Evolutionary conservation across 345 rosid species (phyloP), one percentile per base, ranked within the genome.

Genomic region (Lumnitzera racemosa): DNA sequence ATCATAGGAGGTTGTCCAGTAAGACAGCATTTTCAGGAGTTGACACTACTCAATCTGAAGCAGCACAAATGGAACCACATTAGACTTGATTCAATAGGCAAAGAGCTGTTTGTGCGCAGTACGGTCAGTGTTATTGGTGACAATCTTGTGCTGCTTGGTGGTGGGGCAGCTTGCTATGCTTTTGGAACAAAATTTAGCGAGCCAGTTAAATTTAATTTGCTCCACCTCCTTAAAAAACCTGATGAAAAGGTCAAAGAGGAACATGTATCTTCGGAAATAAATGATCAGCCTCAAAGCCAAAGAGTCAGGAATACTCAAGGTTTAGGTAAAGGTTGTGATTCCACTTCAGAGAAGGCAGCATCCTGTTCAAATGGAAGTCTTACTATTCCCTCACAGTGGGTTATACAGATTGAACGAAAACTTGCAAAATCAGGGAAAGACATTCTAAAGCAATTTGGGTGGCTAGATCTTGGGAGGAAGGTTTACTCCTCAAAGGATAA

Each of bases 101-200:
- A 74, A 70, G 90, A 85, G 48, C 65, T 92, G 58, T 77, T 89
- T 66, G 96, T 89, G 41, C 91, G 98, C 43, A 67, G 77, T 77
- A 81, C 96, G 24, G 76, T 83, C 69, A 87, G 69, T 56, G 76
- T 92, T 72, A 71, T 87, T 59, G 83, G 82, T 15, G 84, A 87
- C 76, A 80, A 85, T 75, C 94, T 89, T 65, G 67, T 87, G 4
- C 53, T 83, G 72, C 71, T 92, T 72, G 98, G 97, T 16, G 98
- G 98, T 64, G 97, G 97, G 60, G 91, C 94, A 66, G 84, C 98
- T 64, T 92, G 98, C 76, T 87, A 87, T 75, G 97, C 97, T 41
- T 92, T 89, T 83, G 98, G 98, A 74, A 80, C 98, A 49, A 92
- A 78, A 80, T 92, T 92, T 71, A 89, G 87, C 61, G 85, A 76